Evolutionary conservation across 495 filamentous ascomycete genomes (phyloP).

Genomic region (Astrocystis sublimbata): DNA sequence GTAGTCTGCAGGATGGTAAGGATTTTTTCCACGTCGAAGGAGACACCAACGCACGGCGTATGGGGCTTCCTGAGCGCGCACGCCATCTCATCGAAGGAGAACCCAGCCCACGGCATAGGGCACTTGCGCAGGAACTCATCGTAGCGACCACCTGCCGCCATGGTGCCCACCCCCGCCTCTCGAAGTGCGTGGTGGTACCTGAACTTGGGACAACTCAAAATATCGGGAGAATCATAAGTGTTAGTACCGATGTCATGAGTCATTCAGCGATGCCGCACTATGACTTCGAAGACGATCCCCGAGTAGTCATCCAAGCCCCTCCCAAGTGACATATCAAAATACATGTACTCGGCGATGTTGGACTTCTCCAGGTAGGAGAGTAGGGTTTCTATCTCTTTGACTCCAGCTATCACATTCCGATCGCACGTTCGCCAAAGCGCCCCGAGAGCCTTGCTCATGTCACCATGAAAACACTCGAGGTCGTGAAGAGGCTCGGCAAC

Average conservation of each 20-base stretch:
- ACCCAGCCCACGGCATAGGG: too few relatives aligned
- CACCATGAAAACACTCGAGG: conserved; percentile 67
- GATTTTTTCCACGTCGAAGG: conserved; percentile 81
- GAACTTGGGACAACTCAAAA: too few relatives aligned
- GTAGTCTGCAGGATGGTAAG: conserved; percentile 76
- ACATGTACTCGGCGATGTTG: conserved; percentile 52
- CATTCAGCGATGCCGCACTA: too few relatives aligned
- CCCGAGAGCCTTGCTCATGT: conserved; percentile 57
- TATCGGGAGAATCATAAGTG: too few relatives aligned
- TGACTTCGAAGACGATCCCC: conserved; percentile 77
- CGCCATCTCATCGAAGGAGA: conserved; percentile 78
- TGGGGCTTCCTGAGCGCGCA: conserved; percentile 75
- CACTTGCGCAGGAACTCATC: conserved; percentile 80
- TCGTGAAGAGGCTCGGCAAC: conserved; percentile 72
- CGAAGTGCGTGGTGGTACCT: neutral
- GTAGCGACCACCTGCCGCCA: conserved; percentile 79
- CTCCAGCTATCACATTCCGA: conserved; percentile 60
- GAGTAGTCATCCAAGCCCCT: conserved; percentile 82
- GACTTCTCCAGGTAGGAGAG: conserved; percentile 72
- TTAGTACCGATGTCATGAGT: too few relatives aligned
- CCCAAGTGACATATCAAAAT: conserved; percentile 51
- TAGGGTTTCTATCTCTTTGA: conserved; percentile 69
- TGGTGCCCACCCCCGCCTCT: conserved; percentile 69
- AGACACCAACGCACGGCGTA: conserved; percentile 79
- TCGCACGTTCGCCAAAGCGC: conserved; percentile 59